Percentiles rank a stretch among this genome's conserved stretches.
phyloP scores from a whole-genome alignment of 2,329 filamentous ascomycete species.

The Phoma sp. region DNA sequence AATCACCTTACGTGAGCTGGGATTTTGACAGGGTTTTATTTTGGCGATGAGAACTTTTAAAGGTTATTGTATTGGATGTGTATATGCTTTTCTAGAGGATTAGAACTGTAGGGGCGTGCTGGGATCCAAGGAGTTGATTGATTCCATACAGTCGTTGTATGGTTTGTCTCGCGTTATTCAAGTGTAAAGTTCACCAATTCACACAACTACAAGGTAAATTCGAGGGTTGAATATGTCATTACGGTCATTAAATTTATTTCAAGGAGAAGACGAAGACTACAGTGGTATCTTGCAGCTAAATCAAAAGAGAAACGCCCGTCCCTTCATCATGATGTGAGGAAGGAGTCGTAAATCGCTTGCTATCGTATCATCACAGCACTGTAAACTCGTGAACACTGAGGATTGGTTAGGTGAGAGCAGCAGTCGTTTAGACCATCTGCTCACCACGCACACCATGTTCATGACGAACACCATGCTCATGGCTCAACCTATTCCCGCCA shows the following conservation, averaged over 20 bases:
- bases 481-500: conserved; percentile 25
- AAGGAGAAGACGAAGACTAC: no score
- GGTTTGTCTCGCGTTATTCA: no score
- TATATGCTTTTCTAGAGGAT: no score
- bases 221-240: background rate
- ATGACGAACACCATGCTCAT: conserved; percentile 11
- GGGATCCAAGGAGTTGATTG: no score
- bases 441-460: conserved; percentile 26
- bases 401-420: background rate
- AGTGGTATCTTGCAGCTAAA: conserved; percentile 17
- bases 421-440: conserved; percentile 34
- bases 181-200: no score
- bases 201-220: no score
- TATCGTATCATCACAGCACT: background rate
- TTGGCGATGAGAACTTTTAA: no score
- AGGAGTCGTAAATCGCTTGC: background rate
- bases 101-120: no score
- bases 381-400: background rate
- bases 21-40: no score
- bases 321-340: background rate
- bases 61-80: no score
- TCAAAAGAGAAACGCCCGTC: background rate
- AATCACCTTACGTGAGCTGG: no score
- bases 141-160: no score
- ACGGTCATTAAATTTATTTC: background rate